phyloP scores from a whole-genome alignment of 306 rosid genomes.

The Lablab purpureus region DNA sequence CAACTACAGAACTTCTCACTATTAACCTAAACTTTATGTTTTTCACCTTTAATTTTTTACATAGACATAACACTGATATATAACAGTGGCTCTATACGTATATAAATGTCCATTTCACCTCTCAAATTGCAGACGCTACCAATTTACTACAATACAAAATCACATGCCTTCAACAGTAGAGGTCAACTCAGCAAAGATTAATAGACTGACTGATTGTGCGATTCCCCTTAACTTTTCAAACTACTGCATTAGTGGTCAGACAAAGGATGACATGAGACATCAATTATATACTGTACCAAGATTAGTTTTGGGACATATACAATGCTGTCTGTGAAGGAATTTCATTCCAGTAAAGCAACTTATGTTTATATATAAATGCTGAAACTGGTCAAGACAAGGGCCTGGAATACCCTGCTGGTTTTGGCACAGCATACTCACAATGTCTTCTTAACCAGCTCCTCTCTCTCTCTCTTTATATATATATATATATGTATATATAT shows the following conservation, averaged over 20 bases:
- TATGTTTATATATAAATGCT: too few species aligned
- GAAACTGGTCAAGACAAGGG: too few species aligned
- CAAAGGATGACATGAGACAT: constrained; percentile 15
- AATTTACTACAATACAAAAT: neutral
- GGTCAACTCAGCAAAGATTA: constrained; percentile 2
- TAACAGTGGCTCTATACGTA: neutral
- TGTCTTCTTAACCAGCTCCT: constrained; percentile 14
- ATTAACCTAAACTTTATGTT: neutral
- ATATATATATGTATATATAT: constrained; percentile 10
- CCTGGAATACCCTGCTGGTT: neutral
- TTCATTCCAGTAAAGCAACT: neutral
- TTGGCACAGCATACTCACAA: neutral
- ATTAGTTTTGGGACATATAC: constrained; percentile 19
- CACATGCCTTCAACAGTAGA: neutral
- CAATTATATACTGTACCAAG: constrained; percentile 12
- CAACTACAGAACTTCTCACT: neutral
- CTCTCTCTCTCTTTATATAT: too few species aligned
- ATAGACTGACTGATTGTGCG: neutral
- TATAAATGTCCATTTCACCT: neutral
- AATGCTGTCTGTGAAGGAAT: constrained; percentile 19
- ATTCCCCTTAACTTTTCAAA: neutral
- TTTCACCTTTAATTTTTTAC: neutral
- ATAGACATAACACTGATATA: too few species aligned
- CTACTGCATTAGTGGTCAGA: constrained; percentile 21
- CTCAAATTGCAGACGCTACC: neutral